Percentiles rank a stretch among this genome's conserved stretches.
These are phyloP conservation scores for Stramenopiles sp. DNA, from an alignment of 352 stramenopile genomes.

Conservation along the genomic window DNA sequence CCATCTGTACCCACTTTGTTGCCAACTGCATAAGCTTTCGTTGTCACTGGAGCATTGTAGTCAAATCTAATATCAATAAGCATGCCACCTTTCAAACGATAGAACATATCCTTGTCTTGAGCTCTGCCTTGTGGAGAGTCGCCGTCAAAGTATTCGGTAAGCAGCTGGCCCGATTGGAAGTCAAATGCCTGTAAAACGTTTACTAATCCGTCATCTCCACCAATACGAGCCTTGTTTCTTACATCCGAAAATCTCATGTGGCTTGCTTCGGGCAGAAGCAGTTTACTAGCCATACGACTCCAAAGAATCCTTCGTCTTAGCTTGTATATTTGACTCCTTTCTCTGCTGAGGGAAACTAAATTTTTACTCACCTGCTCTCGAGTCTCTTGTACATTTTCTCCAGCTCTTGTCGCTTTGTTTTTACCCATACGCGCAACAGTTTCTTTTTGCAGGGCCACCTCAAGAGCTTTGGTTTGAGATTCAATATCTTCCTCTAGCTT, in stretches of 20 bases:
- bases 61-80: neutral
- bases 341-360: neutral
- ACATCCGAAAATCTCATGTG: neutral
- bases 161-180: neutral
- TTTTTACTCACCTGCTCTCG: neutral
- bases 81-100: neutral
- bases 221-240: neutral
- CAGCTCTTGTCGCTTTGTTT: neutral
- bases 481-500: neutral
- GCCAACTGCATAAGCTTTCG: neutral
- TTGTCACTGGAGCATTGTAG: neutral
- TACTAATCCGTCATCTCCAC: neutral
- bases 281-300: neutral
- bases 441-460: neutral
- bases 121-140: neutral
- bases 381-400: neutral
- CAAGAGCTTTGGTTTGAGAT: neutral
- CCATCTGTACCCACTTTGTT: neutral
- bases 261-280: neutral
- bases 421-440: neutral
- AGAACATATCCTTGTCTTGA: neutral
- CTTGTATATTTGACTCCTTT: neutral
- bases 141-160: neutral
- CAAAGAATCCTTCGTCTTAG: neutral
- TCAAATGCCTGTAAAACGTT: neutral